These are phyloP conservation scores for Blastobotrys attinorum DNA, from an alignment of 805 yeast species.

Conservation along the genomic window DNA sequence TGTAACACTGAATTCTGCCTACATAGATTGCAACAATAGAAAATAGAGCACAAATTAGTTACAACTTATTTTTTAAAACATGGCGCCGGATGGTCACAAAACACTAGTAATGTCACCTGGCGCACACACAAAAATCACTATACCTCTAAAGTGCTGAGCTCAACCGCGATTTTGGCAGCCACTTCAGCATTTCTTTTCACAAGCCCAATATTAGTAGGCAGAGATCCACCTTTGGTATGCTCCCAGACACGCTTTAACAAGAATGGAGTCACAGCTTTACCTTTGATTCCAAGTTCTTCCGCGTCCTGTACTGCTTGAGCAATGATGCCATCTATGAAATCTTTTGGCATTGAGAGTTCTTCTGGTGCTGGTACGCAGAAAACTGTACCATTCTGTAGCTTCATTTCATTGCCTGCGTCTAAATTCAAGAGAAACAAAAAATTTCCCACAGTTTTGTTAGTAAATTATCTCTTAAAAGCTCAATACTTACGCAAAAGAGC, in stretches of 20 bases:
- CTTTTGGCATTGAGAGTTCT: constrained; percentile 48
- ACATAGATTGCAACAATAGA: too few species aligned
- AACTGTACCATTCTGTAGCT: constrained; percentile 57
- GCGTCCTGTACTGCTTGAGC: constrained; percentile 54
- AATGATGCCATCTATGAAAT: constrained; percentile 47
- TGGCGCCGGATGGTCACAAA: too few species aligned
- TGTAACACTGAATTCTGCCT: too few species aligned
- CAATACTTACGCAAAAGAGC: constrained; percentile 37
- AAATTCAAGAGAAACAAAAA: constrained; percentile 3
- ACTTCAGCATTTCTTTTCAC: constrained; percentile 68
- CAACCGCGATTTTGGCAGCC: constrained; percentile 60
- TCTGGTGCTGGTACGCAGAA: constrained; percentile 80
- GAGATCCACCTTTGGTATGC: constrained; percentile 63
- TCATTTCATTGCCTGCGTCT: constrained; percentile 39
- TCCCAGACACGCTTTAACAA: constrained; percentile 55
- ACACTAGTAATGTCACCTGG: too few species aligned
- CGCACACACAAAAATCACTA: too few species aligned
- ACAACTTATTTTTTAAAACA: too few species aligned
- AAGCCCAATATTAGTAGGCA: constrained; percentile 62
- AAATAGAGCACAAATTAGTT: too few species aligned
- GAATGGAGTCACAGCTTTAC: constrained; percentile 77
- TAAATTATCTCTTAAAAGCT: background rate
- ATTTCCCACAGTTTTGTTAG: too few species aligned
- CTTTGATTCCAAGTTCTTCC: constrained; percentile 41
- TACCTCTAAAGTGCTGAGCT: constrained; percentile 36